phyloP scores from a whole-genome alignment of 1,284 basidiomycete genomes.

The Ceratobasidium sp. region DNA sequence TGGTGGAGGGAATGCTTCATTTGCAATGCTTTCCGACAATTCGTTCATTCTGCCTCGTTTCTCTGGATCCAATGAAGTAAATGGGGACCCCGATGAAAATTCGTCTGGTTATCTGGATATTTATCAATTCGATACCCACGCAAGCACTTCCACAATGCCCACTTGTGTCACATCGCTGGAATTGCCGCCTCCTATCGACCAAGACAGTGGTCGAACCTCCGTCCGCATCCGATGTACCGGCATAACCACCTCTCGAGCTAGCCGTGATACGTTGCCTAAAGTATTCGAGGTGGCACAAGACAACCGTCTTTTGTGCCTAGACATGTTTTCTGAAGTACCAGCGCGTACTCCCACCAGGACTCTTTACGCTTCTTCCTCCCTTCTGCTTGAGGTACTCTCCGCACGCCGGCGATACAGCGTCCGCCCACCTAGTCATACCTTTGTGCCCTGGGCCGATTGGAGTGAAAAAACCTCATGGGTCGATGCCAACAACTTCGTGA shows the following conservation, averaged over 20 bases:
- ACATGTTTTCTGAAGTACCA: background rate
- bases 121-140: background rate
- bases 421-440: background rate
- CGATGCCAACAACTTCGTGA: background rate
- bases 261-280: background rate
- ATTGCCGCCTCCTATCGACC: background rate
- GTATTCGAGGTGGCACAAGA: background rate
- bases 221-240: background rate
- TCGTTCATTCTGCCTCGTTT: background rate
- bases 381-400: background rate
- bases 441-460: background rate
- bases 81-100: no score
- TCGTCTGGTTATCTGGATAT: background rate
- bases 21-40: background rate
- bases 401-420: no score
- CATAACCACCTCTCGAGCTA: background rate
- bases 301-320: background rate
- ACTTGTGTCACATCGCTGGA: background rate
- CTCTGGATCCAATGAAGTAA: background rate
- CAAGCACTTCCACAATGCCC: background rate
- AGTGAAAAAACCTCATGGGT: background rate
- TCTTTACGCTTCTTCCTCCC: background rate
- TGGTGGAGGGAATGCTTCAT: no score
- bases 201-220: background rate
- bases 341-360: background rate